Base-by-base conservation (phyloP, 106 monocot genomes). In the Narthecium ossifragum region DNA sequence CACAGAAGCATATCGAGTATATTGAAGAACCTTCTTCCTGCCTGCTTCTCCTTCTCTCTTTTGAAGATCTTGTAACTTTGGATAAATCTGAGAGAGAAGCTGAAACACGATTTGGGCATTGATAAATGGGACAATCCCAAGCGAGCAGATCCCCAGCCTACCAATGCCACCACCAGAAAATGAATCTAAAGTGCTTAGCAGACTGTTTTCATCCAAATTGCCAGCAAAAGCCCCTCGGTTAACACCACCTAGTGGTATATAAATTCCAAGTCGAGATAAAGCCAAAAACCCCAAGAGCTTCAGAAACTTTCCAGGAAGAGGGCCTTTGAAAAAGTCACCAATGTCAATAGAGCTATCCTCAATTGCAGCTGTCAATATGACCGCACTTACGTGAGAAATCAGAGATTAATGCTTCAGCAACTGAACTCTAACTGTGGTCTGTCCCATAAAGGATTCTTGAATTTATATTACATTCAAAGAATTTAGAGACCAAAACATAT, bases 101-200 rank as follows among this genome's bases (percentile, higher is more conserved):
- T 99, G 98, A 73, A 99, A 91, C 24, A 92, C 98, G 56, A 92
- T 99, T 46, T 78, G 78, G 34, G 98, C 91, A 68, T 99, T 99
- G 69, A 99, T 99, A 64, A 99, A 99, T 14, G 98, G 91, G 52
- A 92, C 88, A 40, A 99, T 99, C 25, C 98, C 91, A 8, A 92
- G 75, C 21, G 98, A 98, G 60, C 98, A 90, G 46, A 98, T 88
- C 57, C 98, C 98, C 27, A 98, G 70, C 22, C 98, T 71, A 31
- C 98, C 98, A 62, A 98, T 88, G 24, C 91, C 98, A 59, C 98
- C 98, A 48, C 98, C 98, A 68, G 98, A 98, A 65, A 98, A 90
- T 51, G 98, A 88, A 74, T 98, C 98, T 56, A 98, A 74, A 37
- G 98, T 98, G 63, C 98, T 91, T 34, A 98, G 58, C 2, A 98